These are phyloP conservation scores for Melaleuca quinquenervia DNA, from an alignment of 345 rosid genomes.

Conservation along the genomic window DNA sequence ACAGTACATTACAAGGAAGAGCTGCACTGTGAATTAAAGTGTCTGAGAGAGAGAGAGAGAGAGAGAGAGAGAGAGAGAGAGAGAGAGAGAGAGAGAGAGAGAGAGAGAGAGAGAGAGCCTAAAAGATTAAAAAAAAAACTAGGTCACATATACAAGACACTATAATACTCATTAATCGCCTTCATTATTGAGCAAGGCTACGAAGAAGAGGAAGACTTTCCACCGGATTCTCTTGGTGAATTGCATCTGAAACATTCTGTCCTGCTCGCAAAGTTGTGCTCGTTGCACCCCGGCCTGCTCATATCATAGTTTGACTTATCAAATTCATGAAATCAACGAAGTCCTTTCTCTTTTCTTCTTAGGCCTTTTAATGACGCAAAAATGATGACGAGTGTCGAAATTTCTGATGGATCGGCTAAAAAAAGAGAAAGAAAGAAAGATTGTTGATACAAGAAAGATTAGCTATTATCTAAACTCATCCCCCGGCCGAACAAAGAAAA, in stretches of 20 bases:
- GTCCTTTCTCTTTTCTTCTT: not conserved
- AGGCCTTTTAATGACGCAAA: not conserved
- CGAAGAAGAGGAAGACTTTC: slow-evolving; percentile 12
- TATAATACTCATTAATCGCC: not conserved
- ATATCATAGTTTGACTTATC: not conserved
- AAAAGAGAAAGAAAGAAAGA: not conserved
- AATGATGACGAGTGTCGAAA: not conserved
- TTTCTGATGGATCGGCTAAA: not conserved
- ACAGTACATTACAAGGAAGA: not conserved
- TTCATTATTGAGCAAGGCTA: not conserved
- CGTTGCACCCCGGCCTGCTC: slow-evolving; percentile 68
- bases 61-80: not conserved
- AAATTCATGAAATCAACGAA: not conserved
- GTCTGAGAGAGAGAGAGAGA: not conserved
- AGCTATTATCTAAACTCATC: not conserved
- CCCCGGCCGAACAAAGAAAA: not conserved
- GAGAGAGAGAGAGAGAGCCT: not conserved
- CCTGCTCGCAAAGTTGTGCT: slow-evolving; percentile 91
- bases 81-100: not conserved
- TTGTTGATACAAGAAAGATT: not conserved
- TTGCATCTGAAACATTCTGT: slow-evolving; percentile 87
- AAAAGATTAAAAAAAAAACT: not conserved
- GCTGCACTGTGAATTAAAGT: not conserved
- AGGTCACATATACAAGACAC: not conserved
- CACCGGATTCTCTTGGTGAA: slow-evolving; percentile 60